phyloP scores from a whole-genome alignment of 192 early-diverging fungal species.

The Dissophora ornata region DNA sequence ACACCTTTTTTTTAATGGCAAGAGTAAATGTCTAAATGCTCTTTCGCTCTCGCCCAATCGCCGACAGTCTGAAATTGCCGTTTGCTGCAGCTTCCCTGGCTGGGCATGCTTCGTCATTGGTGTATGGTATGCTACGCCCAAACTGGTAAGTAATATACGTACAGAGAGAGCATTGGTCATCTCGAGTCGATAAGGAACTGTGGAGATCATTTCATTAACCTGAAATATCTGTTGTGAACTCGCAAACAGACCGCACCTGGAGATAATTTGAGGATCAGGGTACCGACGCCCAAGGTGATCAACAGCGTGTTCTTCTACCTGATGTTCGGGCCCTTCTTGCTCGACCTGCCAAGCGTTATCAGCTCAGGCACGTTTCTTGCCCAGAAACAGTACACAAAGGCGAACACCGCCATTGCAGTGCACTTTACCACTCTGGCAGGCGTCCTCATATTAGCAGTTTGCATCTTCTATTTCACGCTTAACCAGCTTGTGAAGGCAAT shows the following conservation, averaged over 20 bases:
- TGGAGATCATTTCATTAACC: background rate
- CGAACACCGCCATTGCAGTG: conserved; percentile 44
- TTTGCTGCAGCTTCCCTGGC: conserved; percentile 53
- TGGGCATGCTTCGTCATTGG: conserved; percentile 55
- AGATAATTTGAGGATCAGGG: conserved; percentile 35
- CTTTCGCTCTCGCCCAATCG: too few relatives aligned
- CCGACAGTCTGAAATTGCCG: conserved; percentile 50
- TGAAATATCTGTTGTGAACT: background rate
- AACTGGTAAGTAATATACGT: conserved; percentile 32
- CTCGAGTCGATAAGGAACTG: too few relatives aligned
- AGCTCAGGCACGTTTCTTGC: conserved; percentile 53
- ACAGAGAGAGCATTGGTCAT: too few relatives aligned
- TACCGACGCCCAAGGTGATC: conserved; percentile 35
- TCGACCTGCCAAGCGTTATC: conserved; percentile 51
- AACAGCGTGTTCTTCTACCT: conserved; percentile 40
- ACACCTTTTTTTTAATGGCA: too few relatives aligned
- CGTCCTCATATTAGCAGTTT: conserved; percentile 28
- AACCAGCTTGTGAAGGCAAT: conserved; percentile 43
- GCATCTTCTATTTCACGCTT: conserved; percentile 43
- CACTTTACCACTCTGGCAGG: conserved; percentile 42
- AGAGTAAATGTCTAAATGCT: too few relatives aligned
- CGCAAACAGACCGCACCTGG: conserved; percentile 25
- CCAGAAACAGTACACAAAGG: conserved; percentile 31
- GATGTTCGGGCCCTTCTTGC: conserved; percentile 44
- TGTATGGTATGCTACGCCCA: conserved; percentile 51